A percentile compares a stretch with the other conserved stretches of the same genome.
Conservation (phyloP, 2,329 filamentous ascomycete species). For the Aurifilum marmelostoma region DNA sequence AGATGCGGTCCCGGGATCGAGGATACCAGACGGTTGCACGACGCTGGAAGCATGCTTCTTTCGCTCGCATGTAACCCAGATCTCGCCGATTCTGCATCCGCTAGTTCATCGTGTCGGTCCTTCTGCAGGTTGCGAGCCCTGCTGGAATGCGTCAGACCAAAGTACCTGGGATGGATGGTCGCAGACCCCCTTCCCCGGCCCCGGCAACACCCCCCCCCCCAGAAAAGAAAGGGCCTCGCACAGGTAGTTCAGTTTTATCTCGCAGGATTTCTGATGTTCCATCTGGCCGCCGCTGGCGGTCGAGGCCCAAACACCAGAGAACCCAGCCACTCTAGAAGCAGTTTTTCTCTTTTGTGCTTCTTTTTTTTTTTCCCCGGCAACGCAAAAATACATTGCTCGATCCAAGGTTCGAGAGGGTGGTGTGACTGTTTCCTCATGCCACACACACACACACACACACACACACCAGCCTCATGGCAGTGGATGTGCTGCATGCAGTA, state of each 20-base stretch:
- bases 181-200: slow-evolving; percentile 1
- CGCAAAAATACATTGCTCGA: background rate
- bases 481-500: slow-evolving; percentile 23
- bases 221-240: background rate
- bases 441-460: background rate
- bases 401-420: background rate
- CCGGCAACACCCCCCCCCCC: too few species aligned
- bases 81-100: slow-evolving; percentile 18
- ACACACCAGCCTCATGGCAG: slow-evolving; percentile 2
- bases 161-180: background rate
- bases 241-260: background rate
- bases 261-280: background rate
- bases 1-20: background rate
- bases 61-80: background rate
- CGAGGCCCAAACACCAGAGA: slow-evolving; percentile 8
- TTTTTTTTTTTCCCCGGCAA: background rate
- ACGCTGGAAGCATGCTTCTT: slow-evolving; percentile 8
- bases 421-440: slow-evolving; percentile 8
- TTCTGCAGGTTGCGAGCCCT: background rate
- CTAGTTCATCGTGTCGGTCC: slow-evolving; percentile 9
- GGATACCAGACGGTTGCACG: slow-evolving; percentile 8
- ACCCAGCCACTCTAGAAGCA: background rate
- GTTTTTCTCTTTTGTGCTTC: background rate
- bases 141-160: background rate
- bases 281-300: background rate